phyloP scores from a whole-genome alignment of 306 rosid species.

The Abrus precatorius region DNA sequence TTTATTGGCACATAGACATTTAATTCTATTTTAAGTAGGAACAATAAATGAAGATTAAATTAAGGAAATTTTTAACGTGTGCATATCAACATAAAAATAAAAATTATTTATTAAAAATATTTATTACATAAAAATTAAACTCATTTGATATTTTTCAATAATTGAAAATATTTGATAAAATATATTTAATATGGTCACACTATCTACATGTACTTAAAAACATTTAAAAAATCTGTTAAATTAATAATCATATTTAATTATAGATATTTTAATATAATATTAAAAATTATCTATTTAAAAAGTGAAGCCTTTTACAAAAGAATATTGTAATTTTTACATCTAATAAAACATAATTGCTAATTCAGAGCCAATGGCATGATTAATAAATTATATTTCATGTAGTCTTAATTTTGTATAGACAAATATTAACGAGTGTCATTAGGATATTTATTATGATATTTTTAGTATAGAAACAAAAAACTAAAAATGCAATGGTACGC shows the following conservation, averaged over 20 bases:
- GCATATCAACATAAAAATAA: not conserved
- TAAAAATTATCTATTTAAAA: not conserved
- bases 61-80: not conserved
- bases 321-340: no score
- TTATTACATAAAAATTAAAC: not conserved
- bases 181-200: not conserved
- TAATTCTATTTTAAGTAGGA: not conserved
- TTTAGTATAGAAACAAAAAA: no score
- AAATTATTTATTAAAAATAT: not conserved
- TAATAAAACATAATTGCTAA: not conserved
- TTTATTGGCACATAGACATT: not conserved
- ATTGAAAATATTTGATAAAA: not conserved
- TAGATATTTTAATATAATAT: not conserved
- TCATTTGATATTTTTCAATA: not conserved
- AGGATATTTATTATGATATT: no score
- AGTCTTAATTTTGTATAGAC: no score
- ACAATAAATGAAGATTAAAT: not conserved
- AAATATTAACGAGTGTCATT: no score
- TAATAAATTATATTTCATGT: no score
- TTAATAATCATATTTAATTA: not conserved
- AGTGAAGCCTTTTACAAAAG: not conserved
- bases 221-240: not conserved
- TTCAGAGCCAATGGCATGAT: not conserved
- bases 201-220: not conserved
- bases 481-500: not conserved